Conservation (phyloP, 148 eudicot genomes). For the Oxyria digyna region DNA sequence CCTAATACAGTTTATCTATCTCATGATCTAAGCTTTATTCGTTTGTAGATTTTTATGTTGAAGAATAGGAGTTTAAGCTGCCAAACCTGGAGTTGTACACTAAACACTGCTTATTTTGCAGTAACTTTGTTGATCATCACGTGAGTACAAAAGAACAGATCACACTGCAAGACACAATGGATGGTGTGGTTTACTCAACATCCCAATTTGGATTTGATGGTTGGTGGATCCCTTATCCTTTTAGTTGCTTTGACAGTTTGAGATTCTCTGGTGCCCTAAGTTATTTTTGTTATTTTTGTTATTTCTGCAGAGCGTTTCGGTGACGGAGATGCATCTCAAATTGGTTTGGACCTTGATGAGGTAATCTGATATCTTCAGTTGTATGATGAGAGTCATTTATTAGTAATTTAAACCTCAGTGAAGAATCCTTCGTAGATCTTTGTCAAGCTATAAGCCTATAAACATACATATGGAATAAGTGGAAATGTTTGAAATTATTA, state of each 20-base stretch:
- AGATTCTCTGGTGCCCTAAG: not conserved
- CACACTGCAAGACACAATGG: constrained; percentile 89
- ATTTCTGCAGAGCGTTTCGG: constrained; percentile 91
- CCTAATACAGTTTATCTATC: not conserved
- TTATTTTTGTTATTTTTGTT: constrained; percentile 6
- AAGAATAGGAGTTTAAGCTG: not conserved
- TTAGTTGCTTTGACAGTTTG: not conserved
- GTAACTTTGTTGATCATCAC: constrained; percentile 86
- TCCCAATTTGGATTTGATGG: constrained; percentile 91
- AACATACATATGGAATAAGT: not conserved
- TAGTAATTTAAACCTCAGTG: not conserved
- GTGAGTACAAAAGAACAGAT: constrained; percentile 92
- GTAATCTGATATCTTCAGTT: not conserved
- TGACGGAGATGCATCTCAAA: constrained; percentile 75
- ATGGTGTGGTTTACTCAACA: constrained; percentile 58
- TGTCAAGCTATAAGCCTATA: not conserved
- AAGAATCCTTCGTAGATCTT: not conserved
- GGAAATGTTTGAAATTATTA: not conserved
- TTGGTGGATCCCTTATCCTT: constrained; percentile 20
- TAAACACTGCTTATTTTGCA: constrained; percentile 26
- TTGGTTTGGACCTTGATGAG: constrained; percentile 73
- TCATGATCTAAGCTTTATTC: not conserved
- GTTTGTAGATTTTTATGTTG: not conserved
- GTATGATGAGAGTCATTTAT: not conserved
- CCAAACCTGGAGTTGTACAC: not conserved